Conservation (phyloP, 1,139 yeast species). For the Candida labiduridarum region DNA sequence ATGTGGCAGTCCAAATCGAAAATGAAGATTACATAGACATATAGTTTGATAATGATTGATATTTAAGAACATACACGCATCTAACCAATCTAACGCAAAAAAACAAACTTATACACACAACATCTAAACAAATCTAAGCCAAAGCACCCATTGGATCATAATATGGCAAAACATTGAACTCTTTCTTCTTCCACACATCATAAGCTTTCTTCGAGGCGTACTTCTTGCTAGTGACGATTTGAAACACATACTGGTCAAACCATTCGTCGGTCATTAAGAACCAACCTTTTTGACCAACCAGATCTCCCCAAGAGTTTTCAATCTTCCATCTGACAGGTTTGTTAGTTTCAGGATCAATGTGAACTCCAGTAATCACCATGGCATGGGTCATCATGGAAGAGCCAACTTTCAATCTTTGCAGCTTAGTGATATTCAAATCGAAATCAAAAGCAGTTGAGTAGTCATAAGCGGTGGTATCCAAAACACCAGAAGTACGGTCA, state of each 20-base stretch:
- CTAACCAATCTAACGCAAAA: neutral
- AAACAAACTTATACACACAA: neutral
- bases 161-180: slow-evolving; percentile 64
- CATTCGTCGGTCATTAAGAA: slow-evolving; percentile 82
- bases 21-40: slow-evolving; percentile 2
- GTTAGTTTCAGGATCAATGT: slow-evolving; percentile 38
- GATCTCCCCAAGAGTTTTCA: slow-evolving; percentile 87
- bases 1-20: neutral
- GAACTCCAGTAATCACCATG: slow-evolving; percentile 78
- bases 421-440: slow-evolving; percentile 48
- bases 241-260: slow-evolving; percentile 82
- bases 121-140: slow-evolving; percentile 37
- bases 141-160: slow-evolving; percentile 91
- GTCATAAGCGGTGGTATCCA: slow-evolving; percentile 71
- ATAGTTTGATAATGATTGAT: neutral
- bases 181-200: slow-evolving; percentile 51
- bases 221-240: slow-evolving; percentile 67
- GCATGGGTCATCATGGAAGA: slow-evolving; percentile 82
- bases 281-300: slow-evolving; percentile 71
- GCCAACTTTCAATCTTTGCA: slow-evolving; percentile 56
- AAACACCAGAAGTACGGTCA: slow-evolving; percentile 62
- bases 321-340: slow-evolving; percentile 78
- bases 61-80: neutral
- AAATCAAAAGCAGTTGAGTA: slow-evolving; percentile 66
- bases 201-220: slow-evolving; percentile 48